Base-by-base conservation (phyloP, 106 monocot species). In the Chionographis japonica region DNA sequence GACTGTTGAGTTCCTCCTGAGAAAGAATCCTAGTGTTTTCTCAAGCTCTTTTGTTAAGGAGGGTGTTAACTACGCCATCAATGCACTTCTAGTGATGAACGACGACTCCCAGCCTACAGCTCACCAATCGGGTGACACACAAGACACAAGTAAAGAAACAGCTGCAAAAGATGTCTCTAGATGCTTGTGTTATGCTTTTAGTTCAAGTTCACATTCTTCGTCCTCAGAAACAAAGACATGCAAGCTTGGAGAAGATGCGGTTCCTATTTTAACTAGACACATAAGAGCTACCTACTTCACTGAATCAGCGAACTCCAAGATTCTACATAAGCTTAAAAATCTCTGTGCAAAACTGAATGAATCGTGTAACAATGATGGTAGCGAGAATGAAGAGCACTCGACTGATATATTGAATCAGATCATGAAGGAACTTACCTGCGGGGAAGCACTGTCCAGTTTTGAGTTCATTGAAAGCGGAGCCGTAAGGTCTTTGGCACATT, bases 31-130 rank as follows among this genome's bases (percentile, higher is more conserved):
- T 42, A 61, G 66, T 84, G 72, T 78, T 50, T 91, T 85, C 60
- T 67, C 79, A 41, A 73, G 70, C 35, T 79, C 79, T 36, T 95
- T 95, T 77, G 68, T 88, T 62, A 95, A 95, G 71, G 91, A 91
- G 64, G 94, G 94, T 40, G 85, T 88, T 60, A 71, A 85, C 62
- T 74, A 81, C 88, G 80, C 83, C 40, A 69, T 95, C 52, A 81
- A 88, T 50, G 10, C 71, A 42, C 85, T 95, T 79, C 65, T 74
- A 57, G 74, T 69, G 41, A 58, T 66, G 38, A 66, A 86, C 40
- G 58, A 70, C 16, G 37, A 41, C 55, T 59, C 58, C 9, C 61
- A 67, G 2, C 60, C 60, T 56, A 15, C 20, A 11, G 39, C 65
- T 75, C 73, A 78, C 57, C 71, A 73, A 60, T 69, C 72, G 40